Conservation (phyloP, 2,329 filamentous ascomycete species). For the Aspergillus arachidicola region DNA sequence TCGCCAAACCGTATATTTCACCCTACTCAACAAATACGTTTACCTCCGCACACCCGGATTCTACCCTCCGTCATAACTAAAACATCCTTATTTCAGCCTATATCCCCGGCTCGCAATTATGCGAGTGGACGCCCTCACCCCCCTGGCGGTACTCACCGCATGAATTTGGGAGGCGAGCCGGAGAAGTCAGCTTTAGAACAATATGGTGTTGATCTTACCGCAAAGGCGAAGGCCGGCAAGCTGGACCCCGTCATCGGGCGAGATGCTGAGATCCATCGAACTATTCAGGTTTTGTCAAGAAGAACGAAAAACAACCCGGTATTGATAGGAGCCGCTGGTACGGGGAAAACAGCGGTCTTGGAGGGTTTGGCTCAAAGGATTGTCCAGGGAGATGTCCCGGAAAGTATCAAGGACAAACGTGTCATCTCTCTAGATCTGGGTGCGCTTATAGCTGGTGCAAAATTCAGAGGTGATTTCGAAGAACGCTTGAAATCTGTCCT, state of each 20-base stretch:
- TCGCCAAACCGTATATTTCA: conserved; percentile 23
- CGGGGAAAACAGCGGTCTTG: conserved; percentile 90
- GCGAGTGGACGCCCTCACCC: conserved; percentile 73
- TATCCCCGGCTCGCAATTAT: conserved; percentile 43
- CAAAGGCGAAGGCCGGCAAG: conserved; percentile 80
- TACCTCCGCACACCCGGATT: conserved; percentile 21
- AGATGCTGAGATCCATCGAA: conserved; percentile 87
- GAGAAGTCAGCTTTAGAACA: conserved; percentile 89
- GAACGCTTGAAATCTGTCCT: conserved; percentile 88
- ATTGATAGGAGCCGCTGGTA: conserved; percentile 87
- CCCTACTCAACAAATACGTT: conserved; percentile 23
- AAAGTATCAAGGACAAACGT: conserved; percentile 91
- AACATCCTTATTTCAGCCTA: conserved; percentile 12
- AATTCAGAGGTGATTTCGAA: conserved; percentile 95
- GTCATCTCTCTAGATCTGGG: conserved; percentile 88
- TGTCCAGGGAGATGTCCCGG: conserved; percentile 87
- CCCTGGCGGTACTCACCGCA: conserved; percentile 88
- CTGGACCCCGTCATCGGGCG: conserved; percentile 94
- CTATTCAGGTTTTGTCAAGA: conserved; percentile 89
- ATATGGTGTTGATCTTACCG: conserved; percentile 88
- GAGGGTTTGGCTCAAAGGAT: conserved; percentile 91
- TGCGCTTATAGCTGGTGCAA: conserved; percentile 90
- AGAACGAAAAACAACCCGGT: conserved; percentile 96
- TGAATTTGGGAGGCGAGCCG: conserved; percentile 76
- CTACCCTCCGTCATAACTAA: conserved; percentile 16